Conservation (phyloP, 2,329 filamentous ascomycete species). For the Talaromyces sp. region DNA sequence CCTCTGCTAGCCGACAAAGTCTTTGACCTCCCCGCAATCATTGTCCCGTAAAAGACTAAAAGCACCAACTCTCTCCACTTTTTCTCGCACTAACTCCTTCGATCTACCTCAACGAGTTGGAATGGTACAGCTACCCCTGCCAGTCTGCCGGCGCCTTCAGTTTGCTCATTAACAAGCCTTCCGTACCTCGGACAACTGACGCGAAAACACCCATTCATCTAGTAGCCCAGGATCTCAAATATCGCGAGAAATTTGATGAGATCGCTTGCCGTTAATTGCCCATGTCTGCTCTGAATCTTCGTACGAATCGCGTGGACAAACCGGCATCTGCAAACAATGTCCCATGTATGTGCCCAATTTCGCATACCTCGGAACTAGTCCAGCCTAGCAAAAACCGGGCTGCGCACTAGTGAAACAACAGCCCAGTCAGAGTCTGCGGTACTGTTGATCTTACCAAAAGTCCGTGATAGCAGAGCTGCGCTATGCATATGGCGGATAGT, state of each 20-base stretch:
- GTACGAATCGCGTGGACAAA: not conserved
- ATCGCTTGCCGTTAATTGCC: not conserved
- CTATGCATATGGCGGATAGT: not conserved
- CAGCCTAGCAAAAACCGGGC: slow-evolving; percentile 8
- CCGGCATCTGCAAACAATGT: not conserved
- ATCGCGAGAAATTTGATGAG: not conserved
- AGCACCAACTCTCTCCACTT: not conserved
- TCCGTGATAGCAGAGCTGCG: slow-evolving; percentile 1
- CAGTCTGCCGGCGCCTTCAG: not conserved
- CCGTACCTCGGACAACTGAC: not conserved
- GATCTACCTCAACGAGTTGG: not conserved
- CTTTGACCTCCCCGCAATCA: not conserved
- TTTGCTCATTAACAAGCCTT: not conserved
- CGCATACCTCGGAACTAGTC: slow-evolving; percentile 4
- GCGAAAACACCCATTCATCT: no score
- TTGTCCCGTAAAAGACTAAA: not conserved
- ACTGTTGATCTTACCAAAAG: slow-evolving; percentile 11
- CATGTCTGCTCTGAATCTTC: not conserved
- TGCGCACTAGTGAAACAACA: slow-evolving; percentile 3
- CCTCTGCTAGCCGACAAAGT: not conserved
- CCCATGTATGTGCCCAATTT: not conserved
- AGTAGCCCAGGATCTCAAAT: not conserved
- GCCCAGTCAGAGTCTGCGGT: slow-evolving; percentile 7
- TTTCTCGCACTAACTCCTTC: not conserved
- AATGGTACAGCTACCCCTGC: not conserved